These are phyloP conservation scores for Axilococcus clingmanii DNA, from an alignment of 139 green algal genomes.

Conservation along the genomic window DNA sequence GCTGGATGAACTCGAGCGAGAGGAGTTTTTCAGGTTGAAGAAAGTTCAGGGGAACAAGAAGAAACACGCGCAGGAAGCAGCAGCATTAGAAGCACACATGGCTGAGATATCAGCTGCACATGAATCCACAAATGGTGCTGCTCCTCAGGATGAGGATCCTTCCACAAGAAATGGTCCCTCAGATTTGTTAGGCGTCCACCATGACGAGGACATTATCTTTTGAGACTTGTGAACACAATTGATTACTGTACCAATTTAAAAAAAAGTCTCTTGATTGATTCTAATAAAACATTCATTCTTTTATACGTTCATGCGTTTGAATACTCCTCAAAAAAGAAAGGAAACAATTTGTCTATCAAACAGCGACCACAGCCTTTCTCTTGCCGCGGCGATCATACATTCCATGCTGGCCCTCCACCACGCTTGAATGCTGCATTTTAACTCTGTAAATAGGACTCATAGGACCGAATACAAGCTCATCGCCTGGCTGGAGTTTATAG, in stretches of 20 bases:
- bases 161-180: neutral
- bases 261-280: too few species aligned
- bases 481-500: conserved; percentile 33
- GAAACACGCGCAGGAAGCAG: conserved; percentile 30
- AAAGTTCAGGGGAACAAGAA: conserved; percentile 90
- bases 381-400: too few species aligned
- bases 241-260: too few species aligned
- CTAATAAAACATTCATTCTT: too few species aligned
- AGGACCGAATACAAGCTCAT: conserved; percentile 51
- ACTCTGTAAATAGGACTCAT: conserved; percentile 33
- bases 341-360: too few species aligned
- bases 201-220: conserved; percentile 11
- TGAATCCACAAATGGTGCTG: neutral
- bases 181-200: neutral
- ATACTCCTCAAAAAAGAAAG: too few species aligned
- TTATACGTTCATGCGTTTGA: too few species aligned
- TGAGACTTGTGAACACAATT: neutral
- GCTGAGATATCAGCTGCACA: conserved; percentile 11
- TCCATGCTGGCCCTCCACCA: conserved; percentile 6
- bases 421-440: conserved; percentile 49
- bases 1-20: conserved; percentile 97
- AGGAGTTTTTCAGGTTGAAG: conserved; percentile 99
- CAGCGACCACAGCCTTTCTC: too few species aligned
- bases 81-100: conserved; percentile 54
- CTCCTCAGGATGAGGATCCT: too few species aligned